These are phyloP conservation scores for Saturnispora silvae DNA, from an alignment of 805 yeast species.

Conservation along the genomic window DNA sequence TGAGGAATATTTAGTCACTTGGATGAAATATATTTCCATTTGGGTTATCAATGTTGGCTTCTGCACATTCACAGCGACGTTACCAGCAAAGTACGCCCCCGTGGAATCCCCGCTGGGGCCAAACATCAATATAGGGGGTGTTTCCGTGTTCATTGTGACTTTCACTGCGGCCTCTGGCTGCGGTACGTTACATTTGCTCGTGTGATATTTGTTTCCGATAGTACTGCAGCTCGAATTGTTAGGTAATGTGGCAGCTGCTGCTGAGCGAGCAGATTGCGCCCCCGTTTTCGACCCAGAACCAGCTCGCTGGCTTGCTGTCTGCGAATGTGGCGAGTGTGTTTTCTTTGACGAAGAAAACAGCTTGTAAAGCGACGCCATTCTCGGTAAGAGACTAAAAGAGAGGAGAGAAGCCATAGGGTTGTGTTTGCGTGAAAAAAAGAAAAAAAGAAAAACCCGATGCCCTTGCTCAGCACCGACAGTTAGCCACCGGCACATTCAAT, in stretches of 20 bases:
- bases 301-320: not conserved
- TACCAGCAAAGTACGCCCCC: slow-evolving; percentile 80
- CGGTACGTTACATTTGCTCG: slow-evolving; percentile 17
- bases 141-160: slow-evolving; percentile 59
- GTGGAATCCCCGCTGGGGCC: slow-evolving; percentile 71
- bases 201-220: slow-evolving; percentile 23
- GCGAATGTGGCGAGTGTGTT: not conserved
- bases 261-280: not conserved
- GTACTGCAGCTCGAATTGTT: too few species aligned
- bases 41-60: slow-evolving; percentile 40
- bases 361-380: slow-evolving; percentile 2
- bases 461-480: too few species aligned
- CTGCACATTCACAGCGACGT: slow-evolving; percentile 49
- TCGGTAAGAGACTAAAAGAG: not conserved
- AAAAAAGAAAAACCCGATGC: not conserved
- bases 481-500: too few species aligned
- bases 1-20: slow-evolving; percentile 51
- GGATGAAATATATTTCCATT: slow-evolving; percentile 62
- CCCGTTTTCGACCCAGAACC: not conserved
- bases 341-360: not conserved
- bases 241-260: too few species aligned
- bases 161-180: slow-evolving; percentile 22
- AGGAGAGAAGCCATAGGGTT: slow-evolving; percentile 1
- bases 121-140: slow-evolving; percentile 83
- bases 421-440: not conserved